Evolutionary conservation across 257 asterid species (phyloP).

Genomic region (Fraxinus excelsior): DNA sequence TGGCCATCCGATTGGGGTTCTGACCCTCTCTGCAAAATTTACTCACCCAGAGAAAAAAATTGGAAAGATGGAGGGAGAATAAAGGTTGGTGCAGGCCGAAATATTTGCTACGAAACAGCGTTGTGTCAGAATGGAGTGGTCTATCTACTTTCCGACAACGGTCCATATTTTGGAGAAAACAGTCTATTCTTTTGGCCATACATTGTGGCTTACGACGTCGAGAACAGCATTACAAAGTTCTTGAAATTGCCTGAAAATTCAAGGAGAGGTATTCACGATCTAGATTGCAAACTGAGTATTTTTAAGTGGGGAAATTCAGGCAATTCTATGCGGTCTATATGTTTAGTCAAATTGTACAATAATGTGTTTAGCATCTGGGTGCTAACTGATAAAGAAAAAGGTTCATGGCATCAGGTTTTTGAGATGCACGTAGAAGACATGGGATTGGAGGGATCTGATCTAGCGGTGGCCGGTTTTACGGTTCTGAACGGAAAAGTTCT

Average conservation of each 20-base stretch:
- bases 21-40: neutral
- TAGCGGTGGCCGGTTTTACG: neutral
- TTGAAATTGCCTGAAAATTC: neutral
- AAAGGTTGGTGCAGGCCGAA: neutral
- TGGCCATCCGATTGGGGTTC: neutral
- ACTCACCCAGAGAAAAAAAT: neutral
- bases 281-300: neutral
- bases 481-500: conserved; percentile 3
- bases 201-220: conserved; percentile 6
- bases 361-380: conserved; percentile 10
- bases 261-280: neutral
- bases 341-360: neutral
- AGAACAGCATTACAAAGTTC: neutral
- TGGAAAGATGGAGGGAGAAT: conserved; percentile 7
- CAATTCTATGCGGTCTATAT: neutral
- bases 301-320: conserved; percentile 3
- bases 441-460: neutral
- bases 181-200: conserved; percentile 14
- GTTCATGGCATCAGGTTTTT: neutral
- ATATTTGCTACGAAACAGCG: neutral
- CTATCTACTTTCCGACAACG: conserved; percentile 8
- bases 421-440: neutral
- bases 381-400: neutral
- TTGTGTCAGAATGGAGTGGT: neutral
- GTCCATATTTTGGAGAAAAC: too few species aligned